A percentile compares a stretch with the other conserved stretches of the same genome.
Conservation (phyloP, 768 basidiomycete species). For the Rhizopogon vesiculosus region DNA sequence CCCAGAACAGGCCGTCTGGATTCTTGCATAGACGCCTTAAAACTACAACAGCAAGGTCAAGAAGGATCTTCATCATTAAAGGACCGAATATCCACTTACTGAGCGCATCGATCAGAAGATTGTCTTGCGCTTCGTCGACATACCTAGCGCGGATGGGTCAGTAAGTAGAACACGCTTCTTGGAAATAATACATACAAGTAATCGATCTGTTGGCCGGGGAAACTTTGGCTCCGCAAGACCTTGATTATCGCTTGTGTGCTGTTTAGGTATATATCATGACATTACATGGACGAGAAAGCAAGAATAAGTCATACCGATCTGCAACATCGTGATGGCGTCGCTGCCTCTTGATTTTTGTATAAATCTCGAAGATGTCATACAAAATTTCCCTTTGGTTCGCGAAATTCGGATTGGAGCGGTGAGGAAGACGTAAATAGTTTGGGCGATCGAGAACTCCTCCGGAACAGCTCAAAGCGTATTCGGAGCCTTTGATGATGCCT, state of each 20-base stretch:
- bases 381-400: conserved; percentile 45
- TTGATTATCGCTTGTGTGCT: conserved; percentile 51
- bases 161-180: neutral
- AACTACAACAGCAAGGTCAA: conserved; percentile 33
- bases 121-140: conserved; percentile 73
- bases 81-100: conserved; percentile 29
- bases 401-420: conserved; percentile 51
- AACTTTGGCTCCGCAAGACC: conserved; percentile 15
- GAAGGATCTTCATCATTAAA: neutral
- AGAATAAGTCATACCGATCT: conserved; percentile 40
- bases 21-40: conserved; percentile 59
- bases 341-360: conserved; percentile 40
- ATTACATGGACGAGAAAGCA: neutral
- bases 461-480: conserved; percentile 35
- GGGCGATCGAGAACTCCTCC: conserved; percentile 37
- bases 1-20: conserved; percentile 69
- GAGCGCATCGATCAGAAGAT: conserved; percentile 59
- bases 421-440: conserved; percentile 44
- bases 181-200: conserved; percentile 39
- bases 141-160: conserved; percentile 38
- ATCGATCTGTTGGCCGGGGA: conserved; percentile 41
- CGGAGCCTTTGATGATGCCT: conserved; percentile 70
- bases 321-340: conserved; percentile 49
- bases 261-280: neutral
- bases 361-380: conserved; percentile 55